These are phyloP conservation scores for Populus pruinosa DNA, from an alignment of 345 rosid genomes.

Conservation along the genomic window DNA sequence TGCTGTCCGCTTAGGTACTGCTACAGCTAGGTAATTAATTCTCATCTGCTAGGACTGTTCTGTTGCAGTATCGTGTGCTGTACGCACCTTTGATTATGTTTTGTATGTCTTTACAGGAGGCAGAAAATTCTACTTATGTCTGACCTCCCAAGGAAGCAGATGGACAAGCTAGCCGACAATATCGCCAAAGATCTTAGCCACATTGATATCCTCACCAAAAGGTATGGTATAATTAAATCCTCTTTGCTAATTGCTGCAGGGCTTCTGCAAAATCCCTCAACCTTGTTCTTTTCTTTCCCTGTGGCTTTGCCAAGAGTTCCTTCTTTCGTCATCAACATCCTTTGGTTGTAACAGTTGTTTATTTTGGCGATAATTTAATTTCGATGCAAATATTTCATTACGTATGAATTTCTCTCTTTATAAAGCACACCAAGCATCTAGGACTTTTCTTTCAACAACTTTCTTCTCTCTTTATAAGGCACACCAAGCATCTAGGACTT, in stretches of 20 bases:
- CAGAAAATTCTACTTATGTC: conserved; percentile 95
- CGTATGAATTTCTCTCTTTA: background rate
- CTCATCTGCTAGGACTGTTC: conserved; percentile 4
- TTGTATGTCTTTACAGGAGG: conserved; percentile 49
- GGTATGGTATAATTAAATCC: conserved; percentile 37
- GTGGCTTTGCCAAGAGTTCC: background rate
- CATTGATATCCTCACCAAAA: conserved; percentile 85
- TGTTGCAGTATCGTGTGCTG: background rate
- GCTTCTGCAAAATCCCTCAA: background rate
- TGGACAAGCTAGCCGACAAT: conserved; percentile 76
- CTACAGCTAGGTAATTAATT: conserved; percentile 72
- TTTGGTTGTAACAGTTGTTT: background rate
- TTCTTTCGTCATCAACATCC: background rate
- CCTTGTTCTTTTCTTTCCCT: background rate
- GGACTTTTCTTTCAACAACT: background rate
- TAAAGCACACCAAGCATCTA: background rate
- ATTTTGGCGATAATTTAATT: background rate
- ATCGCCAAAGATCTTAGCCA: conserved; percentile 74
- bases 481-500: background rate
- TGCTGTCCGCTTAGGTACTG: conserved; percentile 90
- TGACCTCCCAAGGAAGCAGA: conserved; percentile 95
- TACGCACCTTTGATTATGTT: conserved; percentile 4
- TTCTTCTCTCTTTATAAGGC: background rate
- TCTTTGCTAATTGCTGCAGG: background rate
- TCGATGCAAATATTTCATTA: background rate